Evolutionary conservation across 306 rosid genomes (phyloP).

Genomic region (Castanea mollissima): DNA sequence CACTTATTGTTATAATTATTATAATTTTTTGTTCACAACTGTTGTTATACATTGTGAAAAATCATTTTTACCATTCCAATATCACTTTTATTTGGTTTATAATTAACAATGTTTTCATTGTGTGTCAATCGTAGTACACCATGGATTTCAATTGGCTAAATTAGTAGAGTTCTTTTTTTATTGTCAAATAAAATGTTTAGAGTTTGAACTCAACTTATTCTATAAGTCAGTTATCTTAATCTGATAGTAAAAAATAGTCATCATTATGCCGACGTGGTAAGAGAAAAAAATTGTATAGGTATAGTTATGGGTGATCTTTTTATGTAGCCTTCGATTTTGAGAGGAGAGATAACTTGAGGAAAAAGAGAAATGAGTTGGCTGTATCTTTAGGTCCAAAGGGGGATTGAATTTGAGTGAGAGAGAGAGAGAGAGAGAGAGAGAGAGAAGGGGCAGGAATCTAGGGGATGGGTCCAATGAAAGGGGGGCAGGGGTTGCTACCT

Average conservation of each 20-base stretch:
- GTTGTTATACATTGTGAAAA: too few relatives aligned
- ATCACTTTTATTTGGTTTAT: too few relatives aligned
- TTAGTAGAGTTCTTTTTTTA: fast-evolving
- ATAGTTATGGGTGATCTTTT: neutral
- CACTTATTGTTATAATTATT: too few relatives aligned
- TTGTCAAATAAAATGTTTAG: too few relatives aligned
- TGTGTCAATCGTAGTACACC: too few relatives aligned
- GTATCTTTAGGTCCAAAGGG: slow-evolving; percentile 44
- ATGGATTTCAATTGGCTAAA: too few relatives aligned
- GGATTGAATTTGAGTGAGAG: slow-evolving; percentile 25
- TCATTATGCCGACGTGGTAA: too few relatives aligned
- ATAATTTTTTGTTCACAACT: too few relatives aligned
- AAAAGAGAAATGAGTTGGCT: slow-evolving; percentile 61
- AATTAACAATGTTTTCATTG: too few relatives aligned
- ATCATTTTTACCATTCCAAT: too few relatives aligned
- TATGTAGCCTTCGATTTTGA: slow-evolving; percentile 20
- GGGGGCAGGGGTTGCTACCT: slow-evolving; percentile 98
- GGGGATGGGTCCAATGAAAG: slow-evolving; percentile 80
- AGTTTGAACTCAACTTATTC: fast-evolving
- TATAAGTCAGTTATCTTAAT: fast-evolving
- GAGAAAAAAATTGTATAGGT: too few relatives aligned
- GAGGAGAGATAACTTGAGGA: slow-evolving; percentile 43
- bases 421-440: slow-evolving; percentile 31
- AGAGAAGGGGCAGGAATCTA: slow-evolving; percentile 65
- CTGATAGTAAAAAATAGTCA: too few relatives aligned